These are phyloP conservation scores for Solanum lycopersicoides DNA, from an alignment of 257 asterid species.

Conservation along the genomic window DNA sequence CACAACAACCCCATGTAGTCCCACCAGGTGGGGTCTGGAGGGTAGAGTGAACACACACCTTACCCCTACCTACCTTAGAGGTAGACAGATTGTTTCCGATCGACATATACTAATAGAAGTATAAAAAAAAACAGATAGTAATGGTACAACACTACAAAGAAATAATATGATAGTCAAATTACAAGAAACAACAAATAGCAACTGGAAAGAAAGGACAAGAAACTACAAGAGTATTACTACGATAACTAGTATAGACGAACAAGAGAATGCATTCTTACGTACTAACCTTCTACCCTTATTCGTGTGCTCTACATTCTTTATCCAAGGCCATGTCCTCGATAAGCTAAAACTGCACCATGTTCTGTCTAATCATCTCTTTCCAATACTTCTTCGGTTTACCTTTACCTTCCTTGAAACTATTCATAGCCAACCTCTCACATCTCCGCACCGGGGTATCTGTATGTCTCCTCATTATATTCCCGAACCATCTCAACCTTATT, in stretches of 20 bases:
- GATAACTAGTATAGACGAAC: neutral
- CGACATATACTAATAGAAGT: neutral
- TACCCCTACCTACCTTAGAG: neutral
- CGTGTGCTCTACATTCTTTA: neutral
- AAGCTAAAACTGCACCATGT: neutral
- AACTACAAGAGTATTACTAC: no score
- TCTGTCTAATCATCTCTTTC: no score
- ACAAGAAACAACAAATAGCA: neutral
- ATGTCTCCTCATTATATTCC: neutral
- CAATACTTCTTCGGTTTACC: neutral
- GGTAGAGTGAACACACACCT: neutral
- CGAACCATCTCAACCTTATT: neutral
- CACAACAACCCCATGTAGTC: neutral
- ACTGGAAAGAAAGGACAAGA: neutral
- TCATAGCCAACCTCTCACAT: neutral
- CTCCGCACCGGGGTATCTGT: neutral
- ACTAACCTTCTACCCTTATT: neutral
- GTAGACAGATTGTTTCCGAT: no score
- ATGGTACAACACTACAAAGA: no score
- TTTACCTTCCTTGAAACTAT: neutral
- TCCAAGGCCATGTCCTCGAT: neutral
- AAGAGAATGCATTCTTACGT: neutral
- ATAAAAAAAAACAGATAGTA: neutral
- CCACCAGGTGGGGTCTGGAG: neutral
- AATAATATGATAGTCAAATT: neutral